Base-by-base conservation (phyloP, 495 filamentous ascomycete species). In the Penicillium simplicissimum region DNA sequence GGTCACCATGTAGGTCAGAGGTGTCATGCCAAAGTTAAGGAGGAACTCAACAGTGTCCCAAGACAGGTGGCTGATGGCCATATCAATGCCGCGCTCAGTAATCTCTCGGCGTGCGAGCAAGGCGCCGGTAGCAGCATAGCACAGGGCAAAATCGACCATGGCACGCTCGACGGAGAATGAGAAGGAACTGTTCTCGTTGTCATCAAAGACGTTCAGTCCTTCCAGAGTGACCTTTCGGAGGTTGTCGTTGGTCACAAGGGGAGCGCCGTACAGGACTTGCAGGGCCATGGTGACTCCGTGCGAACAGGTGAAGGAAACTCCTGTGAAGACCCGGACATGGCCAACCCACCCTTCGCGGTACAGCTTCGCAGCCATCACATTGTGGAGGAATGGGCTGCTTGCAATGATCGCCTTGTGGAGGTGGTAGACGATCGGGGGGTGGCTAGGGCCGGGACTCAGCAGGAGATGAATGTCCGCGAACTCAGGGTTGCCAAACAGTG, bases 11-110 rank as follows among this genome's bases (percentile, higher is more conserved):
- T 64, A 76, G 8, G 63, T 55, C 0, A 49, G 28, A 4, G 65
- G 49, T 17, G 23, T 48, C 17, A 74, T 48, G 5, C 68, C 69
- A 35, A 74, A 74, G 17, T 64, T 59, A 8, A 77, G 54, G 14
- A 72, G 52, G 7, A 63, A 33, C 49, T 76, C 74, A 36, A 73
- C 48, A 13, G 64, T 79, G 1, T 69, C 66, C 70, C 67, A 74
- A 34, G 59, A 54, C 3, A 77, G 49, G 1, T 71, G 47, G 4
- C 59, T 63, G 3, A 70, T 8, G 5, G 64, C 68, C 28, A 77
- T 55, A 0, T 61, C 47, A n/a, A 77, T 70, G 0, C 71, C 76
- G 0, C 59, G 57, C n/a, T 71, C 56, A 7, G 66, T 59, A 45
- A 77, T 43, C 1, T 62, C 59, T 7, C 31, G 28, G 19, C 59